A percentile compares a stretch with the other conserved stretches of the same genome.
These are phyloP conservation scores for Parastagonospora avenae DNA, from an alignment of 2,329 filamentous ascomycete genomes.

Conservation along the genomic window DNA sequence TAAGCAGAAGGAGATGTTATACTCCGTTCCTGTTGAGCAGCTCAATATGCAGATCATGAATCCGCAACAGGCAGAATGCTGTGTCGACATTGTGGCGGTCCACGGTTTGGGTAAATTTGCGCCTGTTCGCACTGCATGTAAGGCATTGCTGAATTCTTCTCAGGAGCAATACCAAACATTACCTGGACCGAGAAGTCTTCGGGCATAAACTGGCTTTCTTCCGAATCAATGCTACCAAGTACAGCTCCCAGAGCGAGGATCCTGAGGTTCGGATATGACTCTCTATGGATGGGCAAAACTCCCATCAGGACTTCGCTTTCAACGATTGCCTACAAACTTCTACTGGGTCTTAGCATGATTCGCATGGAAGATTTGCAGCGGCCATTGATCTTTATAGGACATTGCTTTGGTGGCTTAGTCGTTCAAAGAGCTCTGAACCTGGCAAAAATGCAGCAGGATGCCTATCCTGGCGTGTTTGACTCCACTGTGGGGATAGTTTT, in stretches of 20 bases:
- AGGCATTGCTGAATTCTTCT: not conserved
- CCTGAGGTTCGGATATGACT: constrained; percentile 1
- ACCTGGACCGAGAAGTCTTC: not conserved
- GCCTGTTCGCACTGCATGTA: not conserved
- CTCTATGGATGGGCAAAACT: constrained; percentile 3
- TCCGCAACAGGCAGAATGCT: not conserved
- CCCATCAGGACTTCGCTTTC: constrained; percentile 2
- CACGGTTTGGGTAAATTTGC: not conserved
- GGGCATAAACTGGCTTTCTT: not conserved
- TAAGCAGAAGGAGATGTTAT: not conserved
- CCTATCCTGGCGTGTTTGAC: not conserved
- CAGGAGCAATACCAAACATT: constrained; percentile 1
- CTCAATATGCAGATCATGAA: constrained; percentile 1
- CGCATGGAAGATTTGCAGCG: not conserved
- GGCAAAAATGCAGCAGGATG: not conserved
- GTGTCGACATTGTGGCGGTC: constrained; percentile 1
- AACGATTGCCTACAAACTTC: constrained; percentile 1
- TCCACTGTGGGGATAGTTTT: not conserved
- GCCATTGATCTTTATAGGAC: not conserved
- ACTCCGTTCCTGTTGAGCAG: not conserved
- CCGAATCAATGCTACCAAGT: not conserved
- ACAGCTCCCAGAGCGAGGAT: not conserved
- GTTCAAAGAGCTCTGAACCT: constrained; percentile 2
- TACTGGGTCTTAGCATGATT: not conserved
- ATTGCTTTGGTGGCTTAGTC: not conserved